These are phyloP conservation scores for Sporothrix mexicana DNA, from an alignment of 2,329 filamentous ascomycete genomes.

Conservation along the genomic window DNA sequence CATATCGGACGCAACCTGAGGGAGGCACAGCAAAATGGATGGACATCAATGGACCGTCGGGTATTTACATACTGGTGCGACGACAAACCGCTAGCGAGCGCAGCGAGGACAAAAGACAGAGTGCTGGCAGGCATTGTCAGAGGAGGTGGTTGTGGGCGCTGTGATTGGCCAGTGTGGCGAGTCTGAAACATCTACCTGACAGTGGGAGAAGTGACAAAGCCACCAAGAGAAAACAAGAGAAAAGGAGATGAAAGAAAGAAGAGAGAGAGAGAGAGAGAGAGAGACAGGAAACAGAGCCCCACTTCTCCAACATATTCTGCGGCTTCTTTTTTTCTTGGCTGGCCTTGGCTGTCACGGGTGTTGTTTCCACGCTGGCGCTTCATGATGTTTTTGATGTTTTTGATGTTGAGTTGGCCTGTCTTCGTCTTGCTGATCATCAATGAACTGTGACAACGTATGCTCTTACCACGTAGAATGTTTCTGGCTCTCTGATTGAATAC, in stretches of 20 bases:
- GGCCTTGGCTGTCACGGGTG: too few relatives aligned
- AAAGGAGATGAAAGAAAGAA: not conserved
- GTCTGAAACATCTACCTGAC: not conserved
- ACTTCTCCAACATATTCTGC: too few relatives aligned
- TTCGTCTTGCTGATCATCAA: too few relatives aligned
- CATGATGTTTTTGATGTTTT: too few relatives aligned
- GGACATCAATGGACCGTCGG: too few relatives aligned
- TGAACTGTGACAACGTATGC: too few relatives aligned
- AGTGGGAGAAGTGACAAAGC: not conserved
- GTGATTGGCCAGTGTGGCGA: not conserved
- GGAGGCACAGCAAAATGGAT: slow-evolving; percentile 3
- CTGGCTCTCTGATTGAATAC: too few relatives aligned
- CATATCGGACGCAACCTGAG: not conserved
- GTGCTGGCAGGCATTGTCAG: not conserved
- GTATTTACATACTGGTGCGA: not conserved
- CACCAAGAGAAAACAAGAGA: not conserved
- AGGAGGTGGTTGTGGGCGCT: not conserved
- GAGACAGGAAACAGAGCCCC: too few relatives aligned
- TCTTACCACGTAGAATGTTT: too few relatives aligned
- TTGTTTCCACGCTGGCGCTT: too few relatives aligned
- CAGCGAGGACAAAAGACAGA: not conserved
- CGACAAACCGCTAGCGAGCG: not conserved
- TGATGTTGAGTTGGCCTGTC: too few relatives aligned
- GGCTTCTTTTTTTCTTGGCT: too few relatives aligned
- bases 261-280: not conserved